phyloP scores from a whole-genome alignment of 2,329 filamentous ascomycete species.

The Trichoderma citrinoviride region DNA sequence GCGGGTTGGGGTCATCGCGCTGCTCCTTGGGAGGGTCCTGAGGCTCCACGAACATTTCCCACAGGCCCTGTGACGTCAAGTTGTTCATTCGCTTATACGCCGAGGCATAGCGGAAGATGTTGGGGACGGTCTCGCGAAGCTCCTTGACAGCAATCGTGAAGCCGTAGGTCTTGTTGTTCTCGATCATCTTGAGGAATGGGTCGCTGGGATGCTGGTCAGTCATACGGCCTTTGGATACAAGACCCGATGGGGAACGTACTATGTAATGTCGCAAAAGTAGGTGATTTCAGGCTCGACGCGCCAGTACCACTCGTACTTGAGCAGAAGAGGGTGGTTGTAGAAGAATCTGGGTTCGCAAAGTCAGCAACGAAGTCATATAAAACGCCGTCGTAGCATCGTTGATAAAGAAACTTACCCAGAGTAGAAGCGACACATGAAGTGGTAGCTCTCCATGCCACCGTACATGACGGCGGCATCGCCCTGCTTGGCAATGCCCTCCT shows the following conservation, averaged over 20 bases:
- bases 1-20: constrained; percentile 61
- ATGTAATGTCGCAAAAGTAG: constrained; percentile 99
- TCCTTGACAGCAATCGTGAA: constrained; percentile 99
- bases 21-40: constrained; percentile 61
- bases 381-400: background rate
- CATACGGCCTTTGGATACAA: background rate
- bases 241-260: constrained; percentile 52
- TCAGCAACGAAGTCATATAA: background rate
- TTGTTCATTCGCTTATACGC: constrained; percentile 95
- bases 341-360: constrained; percentile 63
- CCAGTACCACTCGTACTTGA: constrained; percentile 99
- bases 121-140: constrained; percentile 93
- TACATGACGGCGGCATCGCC: constrained; percentile 99
- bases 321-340: constrained; percentile 91
- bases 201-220: constrained; percentile 55
- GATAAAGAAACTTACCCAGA: constrained; percentile 66
- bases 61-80: constrained; percentile 83
- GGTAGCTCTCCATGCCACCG: constrained; percentile 96
- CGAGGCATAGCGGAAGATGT: constrained; percentile 98
- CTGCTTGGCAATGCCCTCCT: constrained; percentile 94
- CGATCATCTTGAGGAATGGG: constrained; percentile 92
- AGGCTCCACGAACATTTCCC: constrained; percentile 97
- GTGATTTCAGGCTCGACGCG: constrained; percentile 98
- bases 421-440: constrained; percentile 99
- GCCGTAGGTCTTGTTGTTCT: constrained; percentile 94